These are phyloP conservation scores for Neurospora crassa DNA, from an alignment of 2,329 filamentous ascomycete species.

Conservation along the genomic window DNA sequence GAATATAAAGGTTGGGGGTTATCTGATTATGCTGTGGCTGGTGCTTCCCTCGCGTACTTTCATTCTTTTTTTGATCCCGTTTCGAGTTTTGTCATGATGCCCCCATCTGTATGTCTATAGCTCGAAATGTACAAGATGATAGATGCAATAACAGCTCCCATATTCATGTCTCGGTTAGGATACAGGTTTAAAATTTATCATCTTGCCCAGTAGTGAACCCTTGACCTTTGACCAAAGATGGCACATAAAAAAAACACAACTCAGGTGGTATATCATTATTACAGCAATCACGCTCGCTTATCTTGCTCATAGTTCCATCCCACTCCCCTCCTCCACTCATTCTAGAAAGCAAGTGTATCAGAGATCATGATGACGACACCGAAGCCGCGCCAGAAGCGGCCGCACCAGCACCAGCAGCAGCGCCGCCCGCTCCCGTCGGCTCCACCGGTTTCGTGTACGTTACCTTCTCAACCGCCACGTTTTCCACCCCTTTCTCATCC, in stretches of 20 bases:
- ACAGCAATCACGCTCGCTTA: not conserved
- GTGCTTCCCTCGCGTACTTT: not conserved
- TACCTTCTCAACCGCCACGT: conserved; percentile 76
- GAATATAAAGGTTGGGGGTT: not conserved
- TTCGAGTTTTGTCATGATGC: not conserved
- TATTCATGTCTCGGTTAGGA: not conserved
- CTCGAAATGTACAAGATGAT: not conserved
- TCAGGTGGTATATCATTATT: not conserved
- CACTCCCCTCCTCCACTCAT: not conserved
- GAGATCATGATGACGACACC: not conserved
- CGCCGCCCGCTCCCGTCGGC: conserved; percentile 31
- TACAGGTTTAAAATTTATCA: not conserved
- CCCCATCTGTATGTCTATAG: not conserved
- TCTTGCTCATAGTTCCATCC: not conserved
- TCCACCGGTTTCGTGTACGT: conserved; percentile 72
- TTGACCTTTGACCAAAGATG: not conserved
- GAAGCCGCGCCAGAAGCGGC: not conserved
- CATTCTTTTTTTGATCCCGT: not conserved
- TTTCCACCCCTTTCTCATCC: conserved; percentile 66
- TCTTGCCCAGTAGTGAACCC: not conserved
- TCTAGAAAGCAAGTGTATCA: not conserved
- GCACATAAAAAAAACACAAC: not conserved
- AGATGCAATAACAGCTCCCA: not conserved
- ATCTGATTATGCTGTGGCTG: not conserved
- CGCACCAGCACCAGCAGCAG: not conserved